Conservation (phyloP, 148 eudicot species). For the Bassia scoparia region DNA sequence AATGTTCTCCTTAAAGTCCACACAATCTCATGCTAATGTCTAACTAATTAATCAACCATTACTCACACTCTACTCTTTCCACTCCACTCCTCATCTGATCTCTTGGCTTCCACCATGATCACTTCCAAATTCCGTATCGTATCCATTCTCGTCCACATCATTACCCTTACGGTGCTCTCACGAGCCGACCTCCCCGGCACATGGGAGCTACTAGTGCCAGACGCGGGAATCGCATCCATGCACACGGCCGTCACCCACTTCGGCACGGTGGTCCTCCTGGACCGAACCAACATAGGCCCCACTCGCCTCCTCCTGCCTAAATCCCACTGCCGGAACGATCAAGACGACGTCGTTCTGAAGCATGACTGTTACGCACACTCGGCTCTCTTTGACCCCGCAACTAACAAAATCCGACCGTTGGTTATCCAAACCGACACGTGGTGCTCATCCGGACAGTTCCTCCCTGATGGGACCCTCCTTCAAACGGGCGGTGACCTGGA, state of each 20-base stretch:
- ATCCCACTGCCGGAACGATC: constrained; percentile 39
- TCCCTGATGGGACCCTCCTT: constrained; percentile 84
- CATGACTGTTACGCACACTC: constrained; percentile 87
- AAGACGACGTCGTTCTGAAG: constrained; percentile 23
- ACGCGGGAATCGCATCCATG: constrained; percentile 89
- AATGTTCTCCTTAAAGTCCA: no score
- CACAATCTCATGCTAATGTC: no score
- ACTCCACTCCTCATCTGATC: background rate
- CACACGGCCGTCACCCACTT: constrained; percentile 83
- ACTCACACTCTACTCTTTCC: background rate
- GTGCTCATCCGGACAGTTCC: constrained; percentile 96
- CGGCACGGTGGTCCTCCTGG: constrained; percentile 79
- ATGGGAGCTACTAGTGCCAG: constrained; percentile 69
- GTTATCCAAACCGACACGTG: constrained; percentile 86
- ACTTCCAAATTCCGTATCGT: no score
- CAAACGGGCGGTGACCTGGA: constrained; percentile 80
- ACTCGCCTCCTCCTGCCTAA: constrained; percentile 40
- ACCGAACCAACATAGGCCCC: constrained; percentile 79
- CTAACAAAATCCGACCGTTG: constrained; percentile 58
- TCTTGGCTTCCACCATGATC: background rate
- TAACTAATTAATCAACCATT: background rate
- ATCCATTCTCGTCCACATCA: background rate
- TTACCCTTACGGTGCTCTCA: background rate
- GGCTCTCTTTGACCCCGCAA: constrained; percentile 52
- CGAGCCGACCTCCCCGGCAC: constrained; percentile 69